Evolutionary conservation across 2,329 filamentous ascomycete genomes (phyloP).

Genomic region (Neofusicoccum kwambonambiense): DNA sequence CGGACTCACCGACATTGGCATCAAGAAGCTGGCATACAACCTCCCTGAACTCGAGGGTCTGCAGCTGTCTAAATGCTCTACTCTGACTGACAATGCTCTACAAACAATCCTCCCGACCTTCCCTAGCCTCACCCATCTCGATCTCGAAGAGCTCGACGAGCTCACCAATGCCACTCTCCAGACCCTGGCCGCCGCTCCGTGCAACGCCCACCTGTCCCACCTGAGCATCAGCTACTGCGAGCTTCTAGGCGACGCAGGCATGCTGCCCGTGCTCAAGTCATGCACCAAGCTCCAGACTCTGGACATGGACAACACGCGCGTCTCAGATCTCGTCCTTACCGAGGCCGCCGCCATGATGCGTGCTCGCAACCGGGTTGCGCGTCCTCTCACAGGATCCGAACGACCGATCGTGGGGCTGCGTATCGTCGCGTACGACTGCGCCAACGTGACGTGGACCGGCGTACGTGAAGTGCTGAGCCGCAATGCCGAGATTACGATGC

Average conservation of each 20-base stretch:
- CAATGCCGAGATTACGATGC: conserved; percentile 71
- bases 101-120: conserved; percentile 71
- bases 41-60: conserved; percentile 80
- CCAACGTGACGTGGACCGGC: conserved; percentile 88
- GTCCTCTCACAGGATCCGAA: conserved; percentile 30
- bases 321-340: conserved; percentile 80
- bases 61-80: conserved; percentile 74
- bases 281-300: conserved; percentile 69
- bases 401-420: conserved; percentile 59
- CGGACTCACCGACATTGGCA: conserved; percentile 68
- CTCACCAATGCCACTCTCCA: conserved; percentile 75
- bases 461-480: conserved; percentile 81
- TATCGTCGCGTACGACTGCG: conserved; percentile 86
- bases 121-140: conserved; percentile 77
- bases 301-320: conserved; percentile 90
- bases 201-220: conserved; percentile 69
- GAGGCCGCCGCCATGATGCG: conserved; percentile 82
- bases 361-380: conserved; percentile 55
- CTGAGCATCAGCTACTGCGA: conserved; percentile 91
- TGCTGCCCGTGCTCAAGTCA: conserved; percentile 76
- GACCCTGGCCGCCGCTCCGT: conserved; percentile 73
- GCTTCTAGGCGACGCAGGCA: conserved; percentile 75
- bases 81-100: conserved; percentile 71
- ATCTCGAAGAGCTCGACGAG: conserved; percentile 79
- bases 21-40: conserved; percentile 70